Evolutionary conservation across 176 grass and related monocot species (phyloP).

Genomic region (Oryza coarctata): DNA sequence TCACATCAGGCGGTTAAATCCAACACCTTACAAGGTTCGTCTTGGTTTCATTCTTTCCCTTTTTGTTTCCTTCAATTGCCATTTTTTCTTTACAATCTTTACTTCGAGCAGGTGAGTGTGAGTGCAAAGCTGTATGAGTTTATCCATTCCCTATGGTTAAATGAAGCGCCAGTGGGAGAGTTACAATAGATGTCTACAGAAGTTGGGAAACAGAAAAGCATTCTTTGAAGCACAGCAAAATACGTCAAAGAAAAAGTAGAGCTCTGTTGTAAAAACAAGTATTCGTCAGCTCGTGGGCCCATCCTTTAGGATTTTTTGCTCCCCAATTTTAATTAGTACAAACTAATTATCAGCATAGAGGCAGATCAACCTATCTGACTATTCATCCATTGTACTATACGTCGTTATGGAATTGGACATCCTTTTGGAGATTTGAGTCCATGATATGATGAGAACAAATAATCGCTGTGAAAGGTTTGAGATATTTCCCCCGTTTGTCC

Average conservation of each 20-base stretch:
- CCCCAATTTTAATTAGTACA: constrained; percentile 13
- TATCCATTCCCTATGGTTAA: constrained; percentile 88
- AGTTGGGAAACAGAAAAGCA: constrained; percentile 30
- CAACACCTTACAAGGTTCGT: constrained; percentile 93
- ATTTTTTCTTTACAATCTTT: background rate
- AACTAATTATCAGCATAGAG: constrained; percentile 24
- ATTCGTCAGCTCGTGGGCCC: constrained; percentile 14
- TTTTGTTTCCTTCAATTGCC: background rate
- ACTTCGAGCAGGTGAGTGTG: constrained; percentile 70
- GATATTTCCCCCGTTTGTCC: background rate
- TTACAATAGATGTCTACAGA: constrained; percentile 52
- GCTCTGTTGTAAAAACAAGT: constrained; percentile 9
- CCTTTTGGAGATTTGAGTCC: background rate
- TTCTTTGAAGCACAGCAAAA: constrained; percentile 42
- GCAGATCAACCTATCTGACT: constrained; percentile 8
- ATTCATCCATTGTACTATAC: constrained; percentile 37
- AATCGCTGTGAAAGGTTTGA: background rate
- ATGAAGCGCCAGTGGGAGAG: constrained; percentile 85
- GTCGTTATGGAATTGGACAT: background rate
- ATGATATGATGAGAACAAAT: constrained; percentile 3
- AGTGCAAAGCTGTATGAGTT: constrained; percentile 87
- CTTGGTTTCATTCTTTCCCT: constrained; percentile 19
- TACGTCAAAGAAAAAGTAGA: constrained; percentile 19
- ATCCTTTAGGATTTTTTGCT: constrained; percentile 34
- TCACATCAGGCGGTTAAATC: constrained; percentile 92